Conservation (phyloP, 768 basidiomycete genomes). For the Leccinum boreale region DNA sequence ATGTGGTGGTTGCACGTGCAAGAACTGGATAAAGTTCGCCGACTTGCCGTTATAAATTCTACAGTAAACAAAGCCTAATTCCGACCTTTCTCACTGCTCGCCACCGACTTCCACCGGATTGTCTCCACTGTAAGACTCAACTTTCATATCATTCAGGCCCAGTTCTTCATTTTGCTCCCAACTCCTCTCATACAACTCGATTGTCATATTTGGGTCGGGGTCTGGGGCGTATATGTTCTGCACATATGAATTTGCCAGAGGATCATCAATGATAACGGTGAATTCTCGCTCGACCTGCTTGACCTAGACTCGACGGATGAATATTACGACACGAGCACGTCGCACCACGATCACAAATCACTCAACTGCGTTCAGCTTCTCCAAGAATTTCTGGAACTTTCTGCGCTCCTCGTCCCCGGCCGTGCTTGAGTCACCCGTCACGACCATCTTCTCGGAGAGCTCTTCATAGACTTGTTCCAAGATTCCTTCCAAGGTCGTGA, state of each 20-base stretch:
- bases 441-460: conserved; percentile 82
- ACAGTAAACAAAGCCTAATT: no score
- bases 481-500: conserved; percentile 96
- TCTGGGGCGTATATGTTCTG: conserved; percentile 98
- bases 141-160: conserved; percentile 87
- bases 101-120: no score
- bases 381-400: conserved; percentile 76
- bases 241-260: conserved; percentile 91
- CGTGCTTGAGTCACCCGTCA: conserved; percentile 60
- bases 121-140: conserved; percentile 42
- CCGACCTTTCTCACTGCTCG: no score
- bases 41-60: no score
- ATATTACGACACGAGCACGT: neutral
- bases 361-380: conserved; percentile 67
- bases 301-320: conserved; percentile 43
- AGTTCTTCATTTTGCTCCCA: conserved; percentile 94
- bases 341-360: neutral
- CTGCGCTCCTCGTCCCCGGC: conserved; percentile 42
- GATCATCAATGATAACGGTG: conserved; percentile 93
- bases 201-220: conserved; percentile 88
- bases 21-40: no score
- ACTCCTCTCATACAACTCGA: conserved; percentile 79
- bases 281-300: conserved; percentile 78
- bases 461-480: conserved; percentile 94
- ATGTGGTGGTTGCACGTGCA: no score